A percentile compares a stretch with the other conserved stretches of the same genome.
phyloP scores from a whole-genome alignment of 805 yeast species.

The Candida xyloterini region DNA sequence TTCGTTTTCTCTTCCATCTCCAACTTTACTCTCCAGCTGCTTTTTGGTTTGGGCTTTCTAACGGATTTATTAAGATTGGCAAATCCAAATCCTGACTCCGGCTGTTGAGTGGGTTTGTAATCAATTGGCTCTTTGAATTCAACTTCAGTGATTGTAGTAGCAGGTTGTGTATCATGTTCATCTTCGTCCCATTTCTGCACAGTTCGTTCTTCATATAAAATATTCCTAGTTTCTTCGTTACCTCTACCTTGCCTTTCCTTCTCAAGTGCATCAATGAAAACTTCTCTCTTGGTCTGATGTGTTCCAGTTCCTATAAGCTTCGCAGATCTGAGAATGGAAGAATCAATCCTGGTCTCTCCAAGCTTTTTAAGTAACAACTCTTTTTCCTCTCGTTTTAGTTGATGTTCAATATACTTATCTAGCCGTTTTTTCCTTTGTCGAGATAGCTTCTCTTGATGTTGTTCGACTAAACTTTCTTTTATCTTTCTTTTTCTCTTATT shows the following conservation, averaged over 20 bases:
- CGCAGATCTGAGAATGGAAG: constrained; percentile 65
- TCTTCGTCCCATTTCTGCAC: constrained; percentile 59
- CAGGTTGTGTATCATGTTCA: constrained; percentile 10
- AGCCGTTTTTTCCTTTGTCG: constrained; percentile 71
- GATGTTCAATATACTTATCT: constrained; percentile 91
- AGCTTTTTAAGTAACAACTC: constrained; percentile 72
- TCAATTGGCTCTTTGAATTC: constrained; percentile 27
- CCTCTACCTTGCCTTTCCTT: constrained; percentile 72
- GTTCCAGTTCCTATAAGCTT: constrained; percentile 73
- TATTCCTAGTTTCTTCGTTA: constrained; percentile 55
- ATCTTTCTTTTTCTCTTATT: constrained; percentile 62
- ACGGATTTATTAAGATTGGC: constrained; percentile 40
- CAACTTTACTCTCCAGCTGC: constrained; percentile 69
- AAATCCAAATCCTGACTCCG: constrained; percentile 56
- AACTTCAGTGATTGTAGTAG: not conserved
- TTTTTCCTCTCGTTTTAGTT: constrained; percentile 83
- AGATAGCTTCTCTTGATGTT: constrained; percentile 67
- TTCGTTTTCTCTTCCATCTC: constrained; percentile 45
- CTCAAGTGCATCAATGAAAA: constrained; percentile 69
- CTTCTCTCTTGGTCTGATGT: constrained; percentile 59
- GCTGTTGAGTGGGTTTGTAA: constrained; percentile 63
- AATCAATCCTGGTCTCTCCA: constrained; percentile 65
- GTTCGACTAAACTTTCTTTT: constrained; percentile 52
- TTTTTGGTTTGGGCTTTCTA: constrained; percentile 50
- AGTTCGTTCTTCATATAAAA: constrained; percentile 67